Base-by-base conservation (phyloP, 768 basidiomycete species). In the Pleurotus tuber-regium region DNA sequence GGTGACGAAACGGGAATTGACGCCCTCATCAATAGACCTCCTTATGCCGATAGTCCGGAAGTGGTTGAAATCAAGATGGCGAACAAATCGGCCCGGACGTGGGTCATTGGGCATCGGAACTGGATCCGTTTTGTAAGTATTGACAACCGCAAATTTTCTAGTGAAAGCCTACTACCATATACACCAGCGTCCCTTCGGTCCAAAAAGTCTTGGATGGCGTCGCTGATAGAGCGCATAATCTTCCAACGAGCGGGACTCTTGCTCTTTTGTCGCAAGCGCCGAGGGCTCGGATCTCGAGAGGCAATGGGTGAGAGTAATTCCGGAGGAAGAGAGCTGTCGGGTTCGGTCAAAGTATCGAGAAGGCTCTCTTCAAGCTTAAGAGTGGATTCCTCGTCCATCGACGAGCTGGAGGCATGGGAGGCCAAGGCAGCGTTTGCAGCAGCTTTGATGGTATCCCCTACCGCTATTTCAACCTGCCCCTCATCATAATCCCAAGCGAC, bases 31-130 rank as follows among this genome's bases (percentile, higher is more conserved):
- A 2, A 97, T 83, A 3, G 89, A 91, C 16, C 97, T 85, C 43
- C 92, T 82, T 84, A 98, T 94, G 0, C 96, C 96, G 51, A 96
- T 93, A 21, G 97, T 96, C 23, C 95, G 84, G 75, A 99, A 99
- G 65, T 96, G 93, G 60, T 92, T 95, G 63, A 99, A 99, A 63
- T 92, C 92, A 11, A 99, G 71, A 66, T 92, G 87, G 31, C 82
- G 86, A 29, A 97, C 85, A 62, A 87, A 89, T 54, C 89, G 80
- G 47, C 89, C 86, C 25, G 90, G 84, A 50, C 84, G 78, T 49
- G 87, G 79, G 64, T 89, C 89, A 54, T 80, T 71, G 16, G 85
- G 75, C 2, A 76, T 76, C 31, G 87, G 88, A 36, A 91, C 87
- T 89, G 57, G 9, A 52, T 24, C 16, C 16, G 24, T 48, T 43